Conservation (phyloP, 805 yeast species). For the Pichia exigua region DNA sequence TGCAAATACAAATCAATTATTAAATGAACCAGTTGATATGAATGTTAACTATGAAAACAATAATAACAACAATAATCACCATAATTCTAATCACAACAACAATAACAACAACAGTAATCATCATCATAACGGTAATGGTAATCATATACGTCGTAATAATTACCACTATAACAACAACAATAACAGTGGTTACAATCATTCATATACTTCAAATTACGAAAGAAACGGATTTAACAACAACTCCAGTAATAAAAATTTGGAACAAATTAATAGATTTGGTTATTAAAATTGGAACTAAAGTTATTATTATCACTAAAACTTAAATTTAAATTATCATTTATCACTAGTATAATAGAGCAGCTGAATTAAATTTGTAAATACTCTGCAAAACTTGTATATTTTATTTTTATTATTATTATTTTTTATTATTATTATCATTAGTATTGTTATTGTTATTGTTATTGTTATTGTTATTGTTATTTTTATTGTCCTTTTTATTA, state of each 20-base stretch:
- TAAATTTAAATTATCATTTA: not conserved
- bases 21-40: constrained; percentile 1
- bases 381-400: constrained; percentile 5
- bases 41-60: not conserved
- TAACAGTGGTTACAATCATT: not conserved
- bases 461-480: too few relatives aligned
- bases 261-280: constrained; percentile 3
- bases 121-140: not conserved
- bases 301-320: too few relatives aligned
- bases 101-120: not conserved
- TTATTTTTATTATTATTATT: not conserved
- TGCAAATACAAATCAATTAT: not conserved
- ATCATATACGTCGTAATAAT: not conserved
- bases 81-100: not conserved
- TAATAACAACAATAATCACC: not conserved
- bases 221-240: constrained; percentile 1
- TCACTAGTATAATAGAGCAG: not conserved
- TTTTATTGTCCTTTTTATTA: not conserved
- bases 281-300: not conserved
- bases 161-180: not conserved
- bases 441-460: not conserved
- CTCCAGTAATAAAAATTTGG: not conserved
- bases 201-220: not conserved
- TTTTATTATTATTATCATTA: not conserved
- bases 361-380: not conserved